phyloP scores from a whole-genome alignment of 345 rosid genomes.

The Eucalyptus victrix region DNA sequence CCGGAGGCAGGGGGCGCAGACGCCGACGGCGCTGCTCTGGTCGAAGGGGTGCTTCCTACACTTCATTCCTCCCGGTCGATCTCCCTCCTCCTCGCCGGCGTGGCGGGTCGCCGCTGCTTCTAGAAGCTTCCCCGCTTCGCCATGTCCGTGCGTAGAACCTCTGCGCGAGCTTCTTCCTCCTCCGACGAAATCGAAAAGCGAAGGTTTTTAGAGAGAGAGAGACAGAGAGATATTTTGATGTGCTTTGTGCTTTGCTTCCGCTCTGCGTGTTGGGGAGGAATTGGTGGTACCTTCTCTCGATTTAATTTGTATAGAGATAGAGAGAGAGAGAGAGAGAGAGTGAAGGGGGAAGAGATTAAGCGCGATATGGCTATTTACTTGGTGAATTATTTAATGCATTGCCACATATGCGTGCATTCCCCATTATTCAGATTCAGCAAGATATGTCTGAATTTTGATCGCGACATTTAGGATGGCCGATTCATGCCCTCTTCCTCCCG shows the following conservation, averaged over 20 bases:
- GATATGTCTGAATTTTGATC: neutral
- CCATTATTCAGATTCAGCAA: neutral
- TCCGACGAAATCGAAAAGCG: neutral
- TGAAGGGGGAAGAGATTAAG: neutral
- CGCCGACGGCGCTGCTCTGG: constrained; percentile 60
- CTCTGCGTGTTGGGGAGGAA: neutral
- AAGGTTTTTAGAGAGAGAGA: neutral
- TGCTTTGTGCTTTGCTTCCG: neutral
- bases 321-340: neutral
- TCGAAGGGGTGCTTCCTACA: constrained; percentile 65
- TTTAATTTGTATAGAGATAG: neutral
- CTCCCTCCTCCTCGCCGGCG: too few relatives aligned
- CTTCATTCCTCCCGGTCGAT: constrained; percentile 34
- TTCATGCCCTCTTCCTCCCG: neutral
- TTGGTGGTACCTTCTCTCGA: neutral
- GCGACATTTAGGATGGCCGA: neutral
- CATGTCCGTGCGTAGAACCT: neutral
- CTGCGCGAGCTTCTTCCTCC: neutral
- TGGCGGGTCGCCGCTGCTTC: neutral
- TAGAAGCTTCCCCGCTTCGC: neutral
- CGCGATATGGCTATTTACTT: neutral
- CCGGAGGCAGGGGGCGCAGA: constrained; percentile 91
- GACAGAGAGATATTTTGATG: neutral
- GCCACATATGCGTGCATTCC: neutral
- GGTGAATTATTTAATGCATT: neutral